phyloP scores from a whole-genome alignment of 257 asterid genomes.

The Fraxinus pennsylvanica region DNA sequence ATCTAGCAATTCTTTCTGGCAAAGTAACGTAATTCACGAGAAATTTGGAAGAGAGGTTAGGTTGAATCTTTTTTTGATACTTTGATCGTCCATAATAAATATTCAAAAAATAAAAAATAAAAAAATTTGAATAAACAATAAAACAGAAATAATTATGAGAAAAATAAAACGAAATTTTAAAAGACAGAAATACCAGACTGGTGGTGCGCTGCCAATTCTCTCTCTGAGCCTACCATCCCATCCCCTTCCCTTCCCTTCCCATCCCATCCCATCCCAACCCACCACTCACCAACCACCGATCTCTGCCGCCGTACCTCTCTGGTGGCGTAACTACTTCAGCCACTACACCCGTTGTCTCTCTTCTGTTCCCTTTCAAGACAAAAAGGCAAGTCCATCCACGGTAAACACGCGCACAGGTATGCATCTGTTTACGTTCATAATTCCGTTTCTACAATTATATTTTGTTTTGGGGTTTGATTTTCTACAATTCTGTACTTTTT shows the following conservation, averaged over 20 bases:
- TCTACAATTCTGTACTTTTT: conserved; percentile 6
- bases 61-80: neutral
- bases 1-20: too few relatives aligned
- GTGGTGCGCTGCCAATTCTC: conserved; percentile 29
- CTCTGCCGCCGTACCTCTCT: conserved; percentile 18
- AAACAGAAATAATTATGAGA: neutral
- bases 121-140: neutral
- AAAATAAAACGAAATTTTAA: conserved; percentile 17
- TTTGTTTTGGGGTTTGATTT: conserved; percentile 16
- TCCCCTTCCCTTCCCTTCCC: too few relatives aligned
- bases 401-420: conserved; percentile 9
- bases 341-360: conserved; percentile 26
- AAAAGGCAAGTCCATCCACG: conserved; percentile 30
- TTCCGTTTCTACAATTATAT: conserved; percentile 19
- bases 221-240: conserved; percentile 22
- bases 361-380: conserved; percentile 1
- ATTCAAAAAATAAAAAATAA: neutral
- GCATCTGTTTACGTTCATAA: conserved; percentile 8
- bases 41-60: too few relatives aligned
- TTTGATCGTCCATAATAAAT: neutral
- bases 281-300: conserved; percentile 40
- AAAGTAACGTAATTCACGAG: too few relatives aligned
- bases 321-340: conserved; percentile 11
- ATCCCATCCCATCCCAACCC: conserved; percentile 16
- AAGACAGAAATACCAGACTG: conserved; percentile 24